phyloP scores from a whole-genome alignment of 345 rosid genomes.

The Hypericum androsaemum region DNA sequence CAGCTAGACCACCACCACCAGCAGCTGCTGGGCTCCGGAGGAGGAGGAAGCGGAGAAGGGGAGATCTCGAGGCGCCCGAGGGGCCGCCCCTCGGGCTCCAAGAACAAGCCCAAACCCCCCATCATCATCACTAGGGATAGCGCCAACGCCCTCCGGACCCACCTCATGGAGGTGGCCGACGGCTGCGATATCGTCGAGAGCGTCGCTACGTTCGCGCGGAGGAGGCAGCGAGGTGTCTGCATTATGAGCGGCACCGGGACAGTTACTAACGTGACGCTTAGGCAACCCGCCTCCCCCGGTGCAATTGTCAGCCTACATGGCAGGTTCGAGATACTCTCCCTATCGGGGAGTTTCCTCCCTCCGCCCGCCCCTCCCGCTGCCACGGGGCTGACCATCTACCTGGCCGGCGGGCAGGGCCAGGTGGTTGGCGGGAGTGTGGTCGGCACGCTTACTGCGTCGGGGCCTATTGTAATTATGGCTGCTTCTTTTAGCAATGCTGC shows the following conservation, averaged over 20 bases:
- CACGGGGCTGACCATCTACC: conserved; percentile 66
- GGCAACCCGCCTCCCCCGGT: conserved; percentile 74
- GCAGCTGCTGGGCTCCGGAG: conserved; percentile 17
- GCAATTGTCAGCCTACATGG: conserved; percentile 81
- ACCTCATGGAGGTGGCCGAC: conserved; percentile 74
- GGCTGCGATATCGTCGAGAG: conserved; percentile 80
- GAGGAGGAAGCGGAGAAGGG: conserved; percentile 38
- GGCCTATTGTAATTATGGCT: conserved; percentile 88
- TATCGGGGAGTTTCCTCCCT: conserved; percentile 81
- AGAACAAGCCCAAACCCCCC: conserved; percentile 87
- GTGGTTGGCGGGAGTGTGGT: conserved; percentile 89
- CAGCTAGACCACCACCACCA: conserved; percentile 12
- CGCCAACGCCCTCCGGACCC: conserved; percentile 91
- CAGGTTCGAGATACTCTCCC: conserved; percentile 80
- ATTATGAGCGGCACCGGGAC: conserved; percentile 82
- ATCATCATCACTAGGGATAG: conserved; percentile 90
- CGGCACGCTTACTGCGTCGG: conserved; percentile 70
- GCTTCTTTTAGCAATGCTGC: conserved; percentile 99
- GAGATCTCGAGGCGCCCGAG: conserved; percentile 53
- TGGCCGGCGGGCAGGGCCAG: conserved; percentile 97
- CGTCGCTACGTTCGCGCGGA: conserved; percentile 60
- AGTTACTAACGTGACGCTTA: conserved; percentile 66
- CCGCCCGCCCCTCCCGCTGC: conserved; percentile 96
- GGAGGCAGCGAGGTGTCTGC: conserved; percentile 81
- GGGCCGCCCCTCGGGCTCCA: conserved; percentile 84